Evolutionary conservation across 441 rosid genomes (phyloP), one percentile per base, ranked within the genome.

Genomic region (Erodium texanum): DNA sequence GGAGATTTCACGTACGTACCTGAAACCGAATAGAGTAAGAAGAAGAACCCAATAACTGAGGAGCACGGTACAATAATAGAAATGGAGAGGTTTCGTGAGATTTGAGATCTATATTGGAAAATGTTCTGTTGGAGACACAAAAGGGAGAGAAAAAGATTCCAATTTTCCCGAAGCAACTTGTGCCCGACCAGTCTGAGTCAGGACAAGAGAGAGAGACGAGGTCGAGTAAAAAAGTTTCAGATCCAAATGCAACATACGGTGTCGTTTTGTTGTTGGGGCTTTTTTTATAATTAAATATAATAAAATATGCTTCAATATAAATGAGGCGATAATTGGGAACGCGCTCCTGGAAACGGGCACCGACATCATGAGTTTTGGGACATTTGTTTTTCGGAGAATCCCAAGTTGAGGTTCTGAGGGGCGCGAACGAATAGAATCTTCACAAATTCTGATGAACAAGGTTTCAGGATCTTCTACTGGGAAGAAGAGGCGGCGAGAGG

Each of bases 401-500:
- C 48, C 0, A 2, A 41, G 9, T 41, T 41, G 48, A 41, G 48
- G 11, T 41, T 41, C 15, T 41, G 15, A 41, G 48, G 48, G 48
- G 48, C 48, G 48, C 48, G 48, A 41, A 7, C 48, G 48, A 2
- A 41, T 41, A 1, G 59, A 18, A n/a, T 52, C 59, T n/a, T 52
- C 22, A 5, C 0, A 52, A n/a, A n/a, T n/a, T n/a, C n/a, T n/a
- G 23, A 54, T 54, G 61, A 54, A 54, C 61, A 16, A 54, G 61
- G 23, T 54, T 54, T 54, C 61, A 54, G 23, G n/a, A 54, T 54
- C 61, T 52, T 52, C 58, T 5, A 52, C 64, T 24, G 64, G 64
- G 18, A 24, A 24, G 16, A 61, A 61, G 34, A 23, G 64, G 11
- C 64, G 18, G 11, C 64, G 64, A 22, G 64, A 61, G 64, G 64